Conservation (phyloP, 257 asterid genomes). For the Nicotiana benthamiana region DNA sequence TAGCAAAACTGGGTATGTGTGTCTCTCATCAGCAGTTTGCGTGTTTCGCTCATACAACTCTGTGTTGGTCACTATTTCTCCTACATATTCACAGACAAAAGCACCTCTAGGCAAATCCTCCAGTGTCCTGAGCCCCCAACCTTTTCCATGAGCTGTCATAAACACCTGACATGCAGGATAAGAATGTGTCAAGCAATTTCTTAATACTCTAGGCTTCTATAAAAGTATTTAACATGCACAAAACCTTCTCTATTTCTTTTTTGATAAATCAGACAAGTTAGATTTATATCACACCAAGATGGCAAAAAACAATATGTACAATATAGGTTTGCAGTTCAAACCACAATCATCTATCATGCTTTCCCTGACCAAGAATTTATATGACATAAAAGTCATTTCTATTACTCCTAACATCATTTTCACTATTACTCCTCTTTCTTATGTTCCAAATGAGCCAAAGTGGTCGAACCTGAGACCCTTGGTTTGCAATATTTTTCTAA, state of each 20-base stretch:
- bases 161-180: slow-evolving; percentile 39
- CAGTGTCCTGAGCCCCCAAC: slow-evolving; percentile 77
- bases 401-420: not conserved
- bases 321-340: not conserved
- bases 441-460: not conserved
- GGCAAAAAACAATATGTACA: not conserved
- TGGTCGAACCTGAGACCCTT: not conserved
- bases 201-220: not conserved
- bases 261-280: not conserved
- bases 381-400: not conserved
- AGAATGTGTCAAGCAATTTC: slow-evolving; percentile 1
- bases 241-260: not conserved
- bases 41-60: slow-evolving; percentile 48
- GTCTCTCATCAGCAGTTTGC: slow-evolving; percentile 28
- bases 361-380: not conserved
- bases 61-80: slow-evolving; percentile 59
- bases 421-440: not conserved
- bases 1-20: slow-evolving; percentile 55
- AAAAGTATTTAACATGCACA: not conserved
- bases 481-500: slow-evolving; percentile 20
- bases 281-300: not conserved
- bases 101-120: slow-evolving; percentile 70
- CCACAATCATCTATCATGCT: not conserved
- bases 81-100: slow-evolving; percentile 60
- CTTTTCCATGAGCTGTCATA: slow-evolving; percentile 49